Base-by-base conservation (phyloP, 106 monocot species). In the Dendrobium chrysotoxum region DNA sequence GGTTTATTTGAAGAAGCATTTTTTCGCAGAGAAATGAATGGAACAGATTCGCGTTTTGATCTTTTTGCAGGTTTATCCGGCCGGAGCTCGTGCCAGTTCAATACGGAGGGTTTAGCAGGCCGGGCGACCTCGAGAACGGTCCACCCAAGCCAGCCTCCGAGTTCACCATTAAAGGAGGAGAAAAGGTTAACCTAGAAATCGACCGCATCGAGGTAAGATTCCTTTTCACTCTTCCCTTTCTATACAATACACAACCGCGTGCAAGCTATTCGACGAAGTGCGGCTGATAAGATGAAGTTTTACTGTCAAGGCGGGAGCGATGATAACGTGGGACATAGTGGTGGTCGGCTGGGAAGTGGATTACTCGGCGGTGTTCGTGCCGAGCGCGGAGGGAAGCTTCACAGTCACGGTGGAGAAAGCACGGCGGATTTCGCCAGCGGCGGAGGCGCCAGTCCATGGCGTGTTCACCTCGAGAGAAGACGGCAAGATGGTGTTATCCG, bases 61-160 rank as follows among this genome's bases (percentile, higher is more conserved):
- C 21, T 61, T 7, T 8, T 5, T 23, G 4, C 77, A 95, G 92
- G 76, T 92, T 89, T 53, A 91, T 95, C 9, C 84, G 92, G 79
- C 95, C 95, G 26, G 95, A 95, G 83, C 86, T 87, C 28, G 90
- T 95, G 3, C 95, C 95, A 15, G 87, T 92, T 21, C 92, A 95
- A 81, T 92, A 95, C 65, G 95, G 92, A 0, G 95, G 95, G 0
- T 82, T 95, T 54, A 91, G 97, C 85, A 72, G 90, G 7, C 85
- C 94, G 1, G 90, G 84, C 2, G 94, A 94, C 25, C 75, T 91
- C 17, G 86, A 92, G 77, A 89, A 89, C 65, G 92, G 94, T 0
- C 94, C 90, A 18, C 97, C 97, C 0, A 94, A 94, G 81, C 97
- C 97, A n/a, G 92, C 97, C 0, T 90, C 97, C 3, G 94, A 97